These are phyloP conservation scores for Barnettozyma botsteinii DNA, from an alignment of 805 yeast species.

Conservation along the genomic window DNA sequence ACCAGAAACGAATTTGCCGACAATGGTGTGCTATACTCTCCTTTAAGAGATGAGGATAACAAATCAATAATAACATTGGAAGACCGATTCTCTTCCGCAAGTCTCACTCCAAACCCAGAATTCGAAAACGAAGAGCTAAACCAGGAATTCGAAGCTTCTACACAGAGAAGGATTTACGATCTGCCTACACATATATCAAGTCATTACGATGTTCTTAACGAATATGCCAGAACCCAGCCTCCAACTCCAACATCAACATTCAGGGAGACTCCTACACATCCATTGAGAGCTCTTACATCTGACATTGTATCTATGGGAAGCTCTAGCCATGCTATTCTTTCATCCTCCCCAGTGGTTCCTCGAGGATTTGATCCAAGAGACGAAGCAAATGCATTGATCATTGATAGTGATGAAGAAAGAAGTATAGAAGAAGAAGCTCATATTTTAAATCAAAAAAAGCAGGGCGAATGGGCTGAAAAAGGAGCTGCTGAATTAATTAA, in stretches of 20 bases:
- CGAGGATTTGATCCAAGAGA: not conserved
- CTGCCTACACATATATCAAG: conserved; percentile 23
- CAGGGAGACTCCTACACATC: conserved; percentile 22
- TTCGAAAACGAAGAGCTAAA: not conserved
- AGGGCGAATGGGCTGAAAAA: conserved; percentile 11
- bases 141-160: not conserved
- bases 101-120: conserved; percentile 2
- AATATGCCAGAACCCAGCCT: conserved; percentile 13
- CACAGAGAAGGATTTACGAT: conserved; percentile 9
- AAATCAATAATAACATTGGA: conserved; percentile 18
- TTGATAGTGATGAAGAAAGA: conserved; percentile 3
- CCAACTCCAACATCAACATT: conserved; percentile 22
- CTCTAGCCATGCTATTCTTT: conserved; percentile 4
- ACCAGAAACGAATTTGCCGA: not conserved
- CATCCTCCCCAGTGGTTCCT: conserved; percentile 4
- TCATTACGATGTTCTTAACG: conserved; percentile 14
- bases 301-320: conserved; percentile 10
- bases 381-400: not conserved
- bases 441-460: conserved; percentile 1
- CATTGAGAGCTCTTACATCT: conserved; percentile 23
- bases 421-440: conserved; percentile 5
- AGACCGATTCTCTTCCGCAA: conserved; percentile 7
- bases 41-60: conserved; percentile 6
- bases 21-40: not conserved
- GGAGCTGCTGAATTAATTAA: conserved; percentile 56